Evolutionary conservation across 2,329 filamentous ascomycete species (phyloP).

Genomic region (Talaromyces islandicus): DNA sequence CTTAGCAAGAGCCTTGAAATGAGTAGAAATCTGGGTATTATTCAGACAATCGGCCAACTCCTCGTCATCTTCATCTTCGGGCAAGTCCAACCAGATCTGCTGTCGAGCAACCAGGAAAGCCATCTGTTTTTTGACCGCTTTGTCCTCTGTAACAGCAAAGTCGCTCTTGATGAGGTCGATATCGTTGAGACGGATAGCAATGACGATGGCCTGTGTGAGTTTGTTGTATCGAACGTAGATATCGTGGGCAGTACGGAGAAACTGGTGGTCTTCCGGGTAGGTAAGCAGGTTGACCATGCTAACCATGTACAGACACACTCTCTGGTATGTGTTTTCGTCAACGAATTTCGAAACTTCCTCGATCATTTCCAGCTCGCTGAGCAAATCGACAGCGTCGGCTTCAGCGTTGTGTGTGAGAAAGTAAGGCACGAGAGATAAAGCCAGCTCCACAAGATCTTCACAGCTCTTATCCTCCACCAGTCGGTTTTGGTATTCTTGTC

Average conservation of each 20-base stretch:
- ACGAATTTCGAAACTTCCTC: constrained; percentile 83
- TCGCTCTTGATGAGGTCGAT: constrained; percentile 73
- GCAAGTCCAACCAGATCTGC: constrained; percentile 72
- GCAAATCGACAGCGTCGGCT: constrained; percentile 91
- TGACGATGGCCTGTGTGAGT: constrained; percentile 83
- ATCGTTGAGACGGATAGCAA: constrained; percentile 92
- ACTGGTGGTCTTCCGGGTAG: constrained; percentile 94
- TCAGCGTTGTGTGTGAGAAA: constrained; percentile 97
- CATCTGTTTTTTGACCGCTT: constrained; percentile 83
- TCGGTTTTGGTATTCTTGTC: constrained; percentile 85
- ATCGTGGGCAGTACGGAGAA: constrained; percentile 84
- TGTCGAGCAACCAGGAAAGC: constrained; percentile 89
- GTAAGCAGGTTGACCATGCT: constrained; percentile 98
- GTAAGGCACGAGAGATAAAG: constrained; percentile 78
- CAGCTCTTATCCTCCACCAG: constrained; percentile 78
- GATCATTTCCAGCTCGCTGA: constrained; percentile 97
- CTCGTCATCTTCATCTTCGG: constrained; percentile 61
- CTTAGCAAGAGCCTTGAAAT: constrained; percentile 91
- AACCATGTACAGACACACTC: constrained; percentile 96
- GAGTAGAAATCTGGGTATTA: constrained; percentile 80
- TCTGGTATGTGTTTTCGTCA: constrained; percentile 86
- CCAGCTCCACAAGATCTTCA: constrained; percentile 78
- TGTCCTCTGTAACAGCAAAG: constrained; percentile 73
- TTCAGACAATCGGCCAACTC: constrained; percentile 77
- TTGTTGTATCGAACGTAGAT: constrained; percentile 94